Base-by-base conservation (phyloP, 352 stramenopile species). In the Thraustochytrium striatum region DNA sequence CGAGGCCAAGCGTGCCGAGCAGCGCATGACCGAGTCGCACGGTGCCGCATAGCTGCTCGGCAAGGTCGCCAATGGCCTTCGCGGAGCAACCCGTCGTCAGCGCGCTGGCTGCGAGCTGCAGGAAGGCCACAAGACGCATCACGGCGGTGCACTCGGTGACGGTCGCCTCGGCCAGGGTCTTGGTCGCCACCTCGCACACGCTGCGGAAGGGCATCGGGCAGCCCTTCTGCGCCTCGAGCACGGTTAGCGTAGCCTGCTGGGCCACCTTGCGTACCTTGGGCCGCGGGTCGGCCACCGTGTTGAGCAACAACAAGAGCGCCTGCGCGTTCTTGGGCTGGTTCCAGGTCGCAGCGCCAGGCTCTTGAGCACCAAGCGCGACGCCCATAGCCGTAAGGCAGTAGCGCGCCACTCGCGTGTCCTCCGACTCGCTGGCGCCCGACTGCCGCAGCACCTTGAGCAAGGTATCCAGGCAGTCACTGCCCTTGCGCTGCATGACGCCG, bases 251-350 rank as follows among this genome's bases (percentile, higher is more conserved):
- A 21, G 81, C 78, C 38, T 84, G 72, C 35, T 84, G 78, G 1
- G 83, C 83, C 32, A 78, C 82, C 52, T 72, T 84, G 68, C 83
- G 79, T 36, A 85, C 61, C 72, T 84, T 84, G 13, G 83, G 79
- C 16, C 81, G 82, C 53, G 39, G 47, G 61, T 85, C 83, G 25
- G 69, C 68, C 50, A 83, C 82, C 28, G 79, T 82, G 68, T 69
- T 65, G 1, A 86, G 33, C 13, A 85, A 52, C 25, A 69, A 53
- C 13, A 69, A 65, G 43, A 86, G 72, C 16, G 70, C 47, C 41
- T 78, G 79, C 16, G 85, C 53, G n/a, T 83, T 61, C 32, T 55
- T 61, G 13, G 81, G 65, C 41, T 61, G 81, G 57, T 61, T 75
- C 83, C 82, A 85, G 30, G 72, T 65, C 2, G 53, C 79, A 32